Base-by-base conservation (phyloP, 1,284 basidiomycete species). In the Puccinia sorghi region DNA sequence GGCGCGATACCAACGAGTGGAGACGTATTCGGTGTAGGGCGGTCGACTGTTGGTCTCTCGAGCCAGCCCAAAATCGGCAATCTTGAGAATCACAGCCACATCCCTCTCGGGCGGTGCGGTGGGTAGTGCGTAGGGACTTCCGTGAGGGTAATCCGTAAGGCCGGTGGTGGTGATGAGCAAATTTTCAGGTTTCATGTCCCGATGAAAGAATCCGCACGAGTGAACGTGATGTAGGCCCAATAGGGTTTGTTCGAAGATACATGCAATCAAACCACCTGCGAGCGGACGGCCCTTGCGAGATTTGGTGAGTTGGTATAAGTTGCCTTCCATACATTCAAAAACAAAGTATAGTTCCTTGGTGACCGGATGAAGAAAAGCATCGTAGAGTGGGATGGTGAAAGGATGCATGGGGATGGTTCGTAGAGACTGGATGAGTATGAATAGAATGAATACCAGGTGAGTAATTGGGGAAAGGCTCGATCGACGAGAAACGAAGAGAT, bases 161-260 rank as follows among this genome's bases (percentile, higher is more conserved):
- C 97, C 97, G 12, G 94, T 97, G 2, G 97, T 99, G n/a, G 97
- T 99, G 83, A 99, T 96, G 76, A 99, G 90, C n/a, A 99, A 90
- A 83, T 99, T 99, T 85, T 99, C 97, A 39, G 97, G 97, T 86
- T 99, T 99, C 93, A 99, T 96, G 85, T 99, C 97, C 75, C 97
- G 93, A 85, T 99, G 97, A 85, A 99, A 99, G 86, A 97, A 99
- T 79, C 96, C 96, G 67, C 91, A 88, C 20, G 87, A 84, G 85
- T 99, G 97, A 81, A 99, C 94, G 85, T 99, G 97, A 83, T 94
- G 88, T 50, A 99, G 88, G 46, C 97, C 97, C 13, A 89, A 87
- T 52, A 94, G 90, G 82, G 95, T 93, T 86, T 99, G 97, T 79
- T 90, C 90, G 85, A 97, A 97, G 83, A 98, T 95, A 82, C 93